A percentile compares a stretch with the other conserved stretches of the same genome.
These are phyloP conservation scores for Plectosphaerella plurivora DNA, from an alignment of 2,329 filamentous ascomycete genomes.

Conservation along the genomic window DNA sequence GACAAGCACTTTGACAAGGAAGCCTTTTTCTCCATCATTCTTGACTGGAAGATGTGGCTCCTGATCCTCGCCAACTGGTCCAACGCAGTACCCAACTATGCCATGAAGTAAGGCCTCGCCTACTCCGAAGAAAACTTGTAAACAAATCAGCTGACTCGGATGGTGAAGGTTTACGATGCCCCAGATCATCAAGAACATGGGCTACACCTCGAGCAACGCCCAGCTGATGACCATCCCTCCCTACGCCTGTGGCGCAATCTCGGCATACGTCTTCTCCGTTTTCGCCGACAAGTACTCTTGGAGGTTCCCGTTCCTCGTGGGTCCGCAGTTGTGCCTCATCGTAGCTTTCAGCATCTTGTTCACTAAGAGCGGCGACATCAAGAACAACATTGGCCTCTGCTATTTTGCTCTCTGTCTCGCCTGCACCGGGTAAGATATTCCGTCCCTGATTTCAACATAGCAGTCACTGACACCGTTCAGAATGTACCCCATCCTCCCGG, in stretches of 20 bases:
- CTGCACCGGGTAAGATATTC: slow-evolving; percentile 18
- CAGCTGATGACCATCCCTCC: slow-evolving; percentile 29
- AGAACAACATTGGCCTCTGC: slow-evolving; percentile 32
- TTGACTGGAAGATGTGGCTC: slow-evolving; percentile 41
- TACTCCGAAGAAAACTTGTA: slow-evolving; percentile 1
- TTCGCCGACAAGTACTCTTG: slow-evolving; percentile 31
- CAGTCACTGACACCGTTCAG: slow-evolving; percentile 15
- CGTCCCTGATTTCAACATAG: too few relatives aligned
- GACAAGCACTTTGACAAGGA: slow-evolving; percentile 25
- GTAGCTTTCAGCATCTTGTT: slow-evolving; percentile 30
- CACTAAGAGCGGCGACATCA: slow-evolving; percentile 27
- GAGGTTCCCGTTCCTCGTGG: slow-evolving; percentile 32
- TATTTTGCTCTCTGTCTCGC: slow-evolving; percentile 40
- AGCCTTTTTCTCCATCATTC: slow-evolving; percentile 31
- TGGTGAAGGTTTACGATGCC: slow-evolving; percentile 24
- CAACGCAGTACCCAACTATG: slow-evolving; percentile 30
- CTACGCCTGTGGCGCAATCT: slow-evolving; percentile 27
- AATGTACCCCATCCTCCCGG: slow-evolving; percentile 63
- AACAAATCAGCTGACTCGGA: slow-evolving; percentile 13
- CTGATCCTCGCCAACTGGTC: slow-evolving; percentile 38
- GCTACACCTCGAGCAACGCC: slow-evolving; percentile 26
- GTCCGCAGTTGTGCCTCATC: slow-evolving; percentile 26
- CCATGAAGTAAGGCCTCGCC: slow-evolving; percentile 17
- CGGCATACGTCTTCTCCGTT: slow-evolving; percentile 23
- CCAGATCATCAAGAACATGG: slow-evolving; percentile 34